phyloP scores from a whole-genome alignment of 1,284 basidiomycete genomes.

The Leucoagaricus sp. region DNA sequence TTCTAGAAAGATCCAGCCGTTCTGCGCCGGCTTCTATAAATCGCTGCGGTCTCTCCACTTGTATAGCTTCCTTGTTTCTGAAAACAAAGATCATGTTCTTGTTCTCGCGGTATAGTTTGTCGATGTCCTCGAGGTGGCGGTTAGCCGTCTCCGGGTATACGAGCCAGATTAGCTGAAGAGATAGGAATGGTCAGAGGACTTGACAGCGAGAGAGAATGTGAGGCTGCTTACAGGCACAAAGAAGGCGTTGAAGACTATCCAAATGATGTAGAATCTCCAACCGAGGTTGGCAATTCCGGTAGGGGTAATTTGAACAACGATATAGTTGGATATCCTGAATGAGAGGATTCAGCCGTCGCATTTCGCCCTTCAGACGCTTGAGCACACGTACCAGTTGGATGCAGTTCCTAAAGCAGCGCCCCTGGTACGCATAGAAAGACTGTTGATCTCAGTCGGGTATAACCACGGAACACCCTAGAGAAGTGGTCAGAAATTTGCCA shows the following conservation, averaged over 20 bases:
- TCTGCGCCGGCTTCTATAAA: slow-evolving; percentile 38
- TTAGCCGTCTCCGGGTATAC: slow-evolving; percentile 50
- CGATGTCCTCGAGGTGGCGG: slow-evolving; percentile 48
- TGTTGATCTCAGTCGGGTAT: slow-evolving; percentile 66
- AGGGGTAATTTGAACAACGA: slow-evolving; percentile 47
- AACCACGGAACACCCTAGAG: slow-evolving; percentile 63
- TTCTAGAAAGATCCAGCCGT: slow-evolving; percentile 19
- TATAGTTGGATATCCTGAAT: slow-evolving; percentile 59
- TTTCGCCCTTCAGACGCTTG: neutral
- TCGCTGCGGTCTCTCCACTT: slow-evolving; percentile 40
- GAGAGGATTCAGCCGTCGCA: neutral
- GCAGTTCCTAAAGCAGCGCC: slow-evolving; percentile 71
- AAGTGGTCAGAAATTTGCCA: neutral
- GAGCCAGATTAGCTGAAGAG: slow-evolving; percentile 39
- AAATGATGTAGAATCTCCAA: slow-evolving; percentile 49
- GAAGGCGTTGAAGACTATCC: slow-evolving; percentile 46
- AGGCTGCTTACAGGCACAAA: slow-evolving; percentile 42
- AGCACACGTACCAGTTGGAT: slow-evolving; percentile 50
- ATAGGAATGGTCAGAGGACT: neutral
- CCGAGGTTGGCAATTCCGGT: slow-evolving; percentile 43
- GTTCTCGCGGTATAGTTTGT: slow-evolving; percentile 45
- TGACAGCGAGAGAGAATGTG: neutral
- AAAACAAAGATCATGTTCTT: slow-evolving; percentile 40
- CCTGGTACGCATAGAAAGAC: slow-evolving; percentile 63
- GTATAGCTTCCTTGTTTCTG: slow-evolving; percentile 40